A percentile compares a stretch with the other conserved stretches of the same genome.
Evolutionary conservation across 768 basidiomycete species (phyloP).

Genomic region (Fistulinella prunicolor): DNA sequence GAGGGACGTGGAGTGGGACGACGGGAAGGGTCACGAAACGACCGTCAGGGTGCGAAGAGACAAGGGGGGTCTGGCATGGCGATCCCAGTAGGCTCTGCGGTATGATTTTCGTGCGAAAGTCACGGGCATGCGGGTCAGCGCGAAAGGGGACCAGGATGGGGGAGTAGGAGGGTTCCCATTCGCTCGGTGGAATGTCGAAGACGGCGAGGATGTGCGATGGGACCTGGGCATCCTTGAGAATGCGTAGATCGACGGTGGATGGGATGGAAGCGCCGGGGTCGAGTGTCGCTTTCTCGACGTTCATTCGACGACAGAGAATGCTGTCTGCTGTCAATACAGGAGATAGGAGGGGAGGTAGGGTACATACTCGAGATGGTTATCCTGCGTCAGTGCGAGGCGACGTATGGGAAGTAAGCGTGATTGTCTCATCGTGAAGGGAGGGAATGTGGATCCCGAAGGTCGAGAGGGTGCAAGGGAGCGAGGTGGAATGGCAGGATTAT

Average conservation of each 20-base stretch:
- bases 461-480: too few species aligned
- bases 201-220: slow-evolving; percentile 61
- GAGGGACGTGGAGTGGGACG: slow-evolving; percentile 46
- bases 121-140: slow-evolving; percentile 42
- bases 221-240: slow-evolving; percentile 42
- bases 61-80: slow-evolving; percentile 32
- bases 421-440: slow-evolving; percentile 17
- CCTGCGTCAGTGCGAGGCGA: slow-evolving; percentile 14
- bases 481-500: too few species aligned
- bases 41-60: slow-evolving; percentile 14
- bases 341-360: not conserved
- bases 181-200: slow-evolving; percentile 30
- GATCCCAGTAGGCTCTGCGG: slow-evolving; percentile 34
- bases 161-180: slow-evolving; percentile 29
- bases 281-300: slow-evolving; percentile 29
- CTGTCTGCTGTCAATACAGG: slow-evolving; percentile 20
- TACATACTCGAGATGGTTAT: slow-evolving; percentile 31
- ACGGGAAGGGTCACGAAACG: slow-evolving; percentile 51
- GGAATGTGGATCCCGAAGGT: slow-evolving; percentile 15
- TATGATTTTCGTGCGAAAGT: slow-evolving; percentile 37
- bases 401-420: slow-evolving; percentile 27
- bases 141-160: slow-evolving; percentile 55
- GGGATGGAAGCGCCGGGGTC: slow-evolving; percentile 34
- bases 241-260: slow-evolving; percentile 45
- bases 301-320: slow-evolving; percentile 32